Base-by-base conservation (phyloP, 129 eudicot genomes). In the Glebionis coronaria region DNA sequence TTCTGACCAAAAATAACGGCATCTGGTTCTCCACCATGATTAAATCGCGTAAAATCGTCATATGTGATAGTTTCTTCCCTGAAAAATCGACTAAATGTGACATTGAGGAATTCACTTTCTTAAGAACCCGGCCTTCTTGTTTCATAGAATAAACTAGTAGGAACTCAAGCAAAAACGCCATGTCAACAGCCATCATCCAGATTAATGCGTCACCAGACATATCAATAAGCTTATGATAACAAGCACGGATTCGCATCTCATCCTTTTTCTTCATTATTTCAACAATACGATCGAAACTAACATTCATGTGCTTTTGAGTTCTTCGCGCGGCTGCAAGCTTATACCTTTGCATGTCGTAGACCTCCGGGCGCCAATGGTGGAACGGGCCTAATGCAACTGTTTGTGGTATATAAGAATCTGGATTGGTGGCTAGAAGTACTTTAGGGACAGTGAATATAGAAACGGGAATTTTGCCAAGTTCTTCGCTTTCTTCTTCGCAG, bases 21-120 rank as follows among this genome's bases (percentile, higher is more conserved):
- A 89, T 81, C 58, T 85, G 96, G 53, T 89, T 89, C 72, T 89
- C 96, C 9, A 89, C 84, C 95, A 81, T 81, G 14, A 82, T 31
- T n/a, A 80, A 53, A 47, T 90, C 97, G 14, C 85, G 80, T 16
- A 86, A 80, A 58, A 90, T 82, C 16, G 88, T 74, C 47, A 77
- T 63, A 28, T 86, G 80, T 0, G 83, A 82, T 1, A 76, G 78
- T 9, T 86, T 86, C 40, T 78, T 89, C 62, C 80, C 73, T 4
- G 82, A 60, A 9, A 44, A 23, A 51, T 82, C 87, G 21, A 82
- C 68, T 72, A 90, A 63, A 73, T 81, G 84, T 0, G 86, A 69
- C 81, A 81, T 77, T 27, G 82, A 69, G 38, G 90, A 81, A 0
- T 72, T 63, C 16, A 50, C 52, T 56, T 67, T 74, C 5, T 53